Base-by-base conservation (phyloP, 208 protist genomes). In the Strigomonas culicis region DNA sequence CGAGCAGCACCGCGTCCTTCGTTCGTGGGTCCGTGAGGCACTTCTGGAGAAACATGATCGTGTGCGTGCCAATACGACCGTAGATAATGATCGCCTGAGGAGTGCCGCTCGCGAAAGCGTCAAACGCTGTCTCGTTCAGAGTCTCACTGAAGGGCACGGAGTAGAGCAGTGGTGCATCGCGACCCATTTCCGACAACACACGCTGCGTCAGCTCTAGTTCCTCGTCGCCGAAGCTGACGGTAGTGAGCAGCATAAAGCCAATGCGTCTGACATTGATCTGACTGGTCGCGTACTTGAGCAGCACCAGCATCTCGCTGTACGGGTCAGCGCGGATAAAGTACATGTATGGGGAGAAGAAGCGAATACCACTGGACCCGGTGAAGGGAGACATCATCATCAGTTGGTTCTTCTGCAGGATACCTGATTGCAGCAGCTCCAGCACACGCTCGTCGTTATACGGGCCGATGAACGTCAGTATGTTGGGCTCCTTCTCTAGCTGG, bases 231-330 rank as follows among this genome's bases (percentile, higher is more conserved):
- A 79, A 76, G 10, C 52, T 32, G 0, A 75, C 47, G n/a, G 53
- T 63, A 8, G 56, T 58, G 53, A 86, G 65, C 69, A 82, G 80
- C 79, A 86, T 89, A 53, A 84, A 86, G 41, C 67, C 79, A 4
- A 88, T 46, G 49, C 74, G 74, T 1, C 66, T 46, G 19, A 61
- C 59, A 19, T 66, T 64, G 17, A 82, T 56, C 0, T n/a, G 36
- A 36, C 64, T 74, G 22, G 77, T 4, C 19, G 68, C 57, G 62
- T 78, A 68, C 25, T 56, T 24, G 8, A 86, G 17, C 17, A 84
- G 34, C 47, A 71, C 61, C 21, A 70, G 22, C 31, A 88, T 55
- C 62, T 76, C 82, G 0, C 67, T 36, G 15, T 55, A 47, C 19
- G 78, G 72, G 8, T 85, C 78, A 2, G 69, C 50, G 10, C 75